These are phyloP conservation scores for Aquanectria penicillioides DNA, from an alignment of 2,329 filamentous ascomycete genomes.

Conservation along the genomic window DNA sequence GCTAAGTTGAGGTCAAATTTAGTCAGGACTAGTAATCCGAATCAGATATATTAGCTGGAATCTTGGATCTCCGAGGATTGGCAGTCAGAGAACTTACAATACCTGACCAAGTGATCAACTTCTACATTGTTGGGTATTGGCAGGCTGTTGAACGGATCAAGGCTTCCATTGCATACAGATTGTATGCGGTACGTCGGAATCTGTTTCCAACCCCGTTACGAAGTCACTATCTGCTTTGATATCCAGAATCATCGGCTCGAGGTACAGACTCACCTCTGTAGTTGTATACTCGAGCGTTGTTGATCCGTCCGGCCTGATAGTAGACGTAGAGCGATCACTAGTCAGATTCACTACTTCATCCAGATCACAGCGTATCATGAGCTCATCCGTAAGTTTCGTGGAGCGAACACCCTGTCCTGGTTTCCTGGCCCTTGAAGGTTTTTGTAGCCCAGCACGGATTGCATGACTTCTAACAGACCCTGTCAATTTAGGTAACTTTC, in stretches of 20 bases:
- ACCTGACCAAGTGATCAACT: background rate
- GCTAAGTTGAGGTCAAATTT: background rate
- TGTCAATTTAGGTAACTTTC: background rate
- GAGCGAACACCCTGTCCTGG: background rate
- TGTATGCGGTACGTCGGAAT: background rate
- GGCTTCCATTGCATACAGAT: background rate
- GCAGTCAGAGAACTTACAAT: background rate
- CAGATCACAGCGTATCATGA: background rate
- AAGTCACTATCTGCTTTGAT: background rate
- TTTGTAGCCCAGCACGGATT: constrained; percentile 3
- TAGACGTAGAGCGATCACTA: too few relatives aligned
- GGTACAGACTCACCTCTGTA: background rate
- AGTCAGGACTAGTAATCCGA: background rate
- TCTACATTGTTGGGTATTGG: constrained; percentile 4
- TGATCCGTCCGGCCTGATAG: background rate
- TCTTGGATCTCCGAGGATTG: background rate
- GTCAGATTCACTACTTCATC: background rate
- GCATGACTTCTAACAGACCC: constrained; percentile 5
- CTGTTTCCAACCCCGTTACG: background rate
- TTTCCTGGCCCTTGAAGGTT: background rate
- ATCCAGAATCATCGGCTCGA: background rate
- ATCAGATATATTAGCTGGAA: background rate
- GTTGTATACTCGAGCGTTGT: background rate
- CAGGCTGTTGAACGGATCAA: constrained; percentile 8
- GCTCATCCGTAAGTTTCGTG: background rate